A percentile compares a stretch with the other conserved stretches of the same genome.
phyloP scores from a whole-genome alignment of 2,329 filamentous ascomycete species.

The Paramyrothecium sp. region DNA sequence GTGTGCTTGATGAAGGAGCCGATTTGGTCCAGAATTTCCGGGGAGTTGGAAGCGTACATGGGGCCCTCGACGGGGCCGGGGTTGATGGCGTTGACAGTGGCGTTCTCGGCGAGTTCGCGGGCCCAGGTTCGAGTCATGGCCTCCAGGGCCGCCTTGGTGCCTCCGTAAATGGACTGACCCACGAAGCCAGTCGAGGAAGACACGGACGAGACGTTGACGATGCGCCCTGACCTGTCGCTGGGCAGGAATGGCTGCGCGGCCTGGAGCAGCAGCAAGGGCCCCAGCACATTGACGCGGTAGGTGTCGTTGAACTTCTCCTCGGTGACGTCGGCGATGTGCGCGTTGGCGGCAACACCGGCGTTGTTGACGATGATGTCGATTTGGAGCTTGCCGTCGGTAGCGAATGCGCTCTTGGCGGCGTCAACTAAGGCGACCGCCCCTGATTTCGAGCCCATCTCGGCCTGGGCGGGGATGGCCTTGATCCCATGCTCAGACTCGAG shows the following conservation, averaged over 20 bases:
- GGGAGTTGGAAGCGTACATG: slow-evolving; percentile 32
- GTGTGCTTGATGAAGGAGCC: slow-evolving; percentile 7
- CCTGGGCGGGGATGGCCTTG: slow-evolving; percentile 1
- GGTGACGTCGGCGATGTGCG: slow-evolving; percentile 56
- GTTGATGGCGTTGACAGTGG: slow-evolving; percentile 51
- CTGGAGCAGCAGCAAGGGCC: slow-evolving; percentile 72
- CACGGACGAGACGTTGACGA: slow-evolving; percentile 49
- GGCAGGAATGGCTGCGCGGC: slow-evolving; percentile 67
- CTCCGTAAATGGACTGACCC: slow-evolving; percentile 47
- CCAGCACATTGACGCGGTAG: slow-evolving; percentile 72
- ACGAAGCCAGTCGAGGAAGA: slow-evolving; percentile 43
- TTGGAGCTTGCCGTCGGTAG: slow-evolving; percentile 39
- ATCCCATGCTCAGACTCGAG: slow-evolving; percentile 2
- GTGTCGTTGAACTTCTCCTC: slow-evolving; percentile 63
- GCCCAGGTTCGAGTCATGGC: slow-evolving; percentile 52
- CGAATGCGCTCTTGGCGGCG: slow-evolving; percentile 7
- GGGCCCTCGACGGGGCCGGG: slow-evolving; percentile 47
- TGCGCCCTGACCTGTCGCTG: slow-evolving; percentile 59
- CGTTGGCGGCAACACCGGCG: slow-evolving; percentile 66
- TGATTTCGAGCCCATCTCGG: slow-evolving; percentile 1
- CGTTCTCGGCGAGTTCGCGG: slow-evolving; percentile 45
- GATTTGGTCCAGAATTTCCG: slow-evolving; percentile 8
- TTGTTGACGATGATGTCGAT: slow-evolving; percentile 83
- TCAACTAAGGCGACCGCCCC: slow-evolving; percentile 10
- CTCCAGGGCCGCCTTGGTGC: slow-evolving; percentile 50